phyloP scores from a whole-genome alignment of 2,329 filamentous ascomycete species.

The Aspergillus sp. region DNA sequence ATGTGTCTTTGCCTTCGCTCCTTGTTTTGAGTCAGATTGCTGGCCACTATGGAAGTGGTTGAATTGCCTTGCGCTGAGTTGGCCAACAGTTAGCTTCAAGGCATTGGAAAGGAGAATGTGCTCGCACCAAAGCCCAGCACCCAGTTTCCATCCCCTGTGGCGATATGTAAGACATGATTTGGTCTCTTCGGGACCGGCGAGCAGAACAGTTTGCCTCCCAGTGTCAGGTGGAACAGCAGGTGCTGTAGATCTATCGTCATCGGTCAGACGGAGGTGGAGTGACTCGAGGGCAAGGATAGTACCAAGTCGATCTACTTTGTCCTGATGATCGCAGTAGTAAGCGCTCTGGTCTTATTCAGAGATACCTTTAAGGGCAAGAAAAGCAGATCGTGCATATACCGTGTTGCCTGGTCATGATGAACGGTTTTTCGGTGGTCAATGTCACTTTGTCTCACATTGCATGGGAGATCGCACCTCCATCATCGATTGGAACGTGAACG shows the following conservation, averaged over 20 bases:
- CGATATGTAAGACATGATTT: neutral
- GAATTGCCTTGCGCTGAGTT: neutral
- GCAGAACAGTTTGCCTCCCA: neutral
- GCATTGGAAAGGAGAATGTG: neutral
- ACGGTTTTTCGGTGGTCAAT: too few species aligned
- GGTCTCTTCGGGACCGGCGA: neutral
- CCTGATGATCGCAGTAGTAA: neutral
- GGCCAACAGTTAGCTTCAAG: neutral
- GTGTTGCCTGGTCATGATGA: too few species aligned
- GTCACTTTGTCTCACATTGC: too few species aligned
- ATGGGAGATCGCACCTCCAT: neutral
- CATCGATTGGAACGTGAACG: neutral
- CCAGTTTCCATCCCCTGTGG: conserved; percentile 2
- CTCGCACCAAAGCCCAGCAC: neutral
- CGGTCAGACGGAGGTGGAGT: neutral
- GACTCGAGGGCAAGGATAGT: neutral
- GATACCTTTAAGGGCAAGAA: too few species aligned
- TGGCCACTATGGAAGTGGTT: neutral
- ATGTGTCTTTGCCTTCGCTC: neutral
- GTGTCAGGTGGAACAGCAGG: conserved; percentile 8
- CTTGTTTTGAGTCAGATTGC: neutral
- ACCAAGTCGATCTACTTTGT: neutral
- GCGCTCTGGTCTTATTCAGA: too few species aligned
- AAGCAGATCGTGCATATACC: too few species aligned
- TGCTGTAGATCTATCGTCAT: conserved; percentile 2